A percentile compares a stretch with the other conserved stretches of the same genome.
Conservation (phyloP, 2,329 filamentous ascomycete species). For the Neonectria hederae region DNA sequence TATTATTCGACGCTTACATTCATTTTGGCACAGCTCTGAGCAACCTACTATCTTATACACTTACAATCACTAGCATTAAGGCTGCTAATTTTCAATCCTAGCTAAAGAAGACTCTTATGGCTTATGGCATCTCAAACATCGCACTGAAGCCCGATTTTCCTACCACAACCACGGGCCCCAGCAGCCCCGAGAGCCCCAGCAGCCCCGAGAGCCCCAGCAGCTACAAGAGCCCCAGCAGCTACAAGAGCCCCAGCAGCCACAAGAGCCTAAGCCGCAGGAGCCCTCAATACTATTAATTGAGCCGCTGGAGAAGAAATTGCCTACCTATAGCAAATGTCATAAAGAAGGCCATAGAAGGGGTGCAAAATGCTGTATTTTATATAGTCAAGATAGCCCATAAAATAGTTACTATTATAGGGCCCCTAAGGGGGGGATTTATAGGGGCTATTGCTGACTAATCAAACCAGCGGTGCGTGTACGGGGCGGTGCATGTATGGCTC, state of each 20-base stretch:
- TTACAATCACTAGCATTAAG: background rate
- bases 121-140: too few species aligned
- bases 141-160: too few species aligned
- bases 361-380: background rate
- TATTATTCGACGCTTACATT: background rate
- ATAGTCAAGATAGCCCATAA: background rate
- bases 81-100: too few species aligned
- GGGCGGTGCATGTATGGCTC: too few species aligned
- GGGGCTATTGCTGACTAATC: background rate
- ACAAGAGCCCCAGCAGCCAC: background rate
- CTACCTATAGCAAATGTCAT: background rate
- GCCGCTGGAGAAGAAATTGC: background rate
- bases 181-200: background rate
- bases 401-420: too few species aligned
- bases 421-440: background rate
- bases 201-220: background rate
- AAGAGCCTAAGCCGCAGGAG: background rate
- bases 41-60: constrained; percentile 2
- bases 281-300: too few species aligned
- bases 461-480: background rate
- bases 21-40: background rate
- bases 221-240: background rate
- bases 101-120: too few species aligned
- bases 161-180: too few species aligned
- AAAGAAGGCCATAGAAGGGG: background rate